Conservation (phyloP, 2,329 filamentous ascomycete genomes). For the Colletotrichum scovillei region DNA sequence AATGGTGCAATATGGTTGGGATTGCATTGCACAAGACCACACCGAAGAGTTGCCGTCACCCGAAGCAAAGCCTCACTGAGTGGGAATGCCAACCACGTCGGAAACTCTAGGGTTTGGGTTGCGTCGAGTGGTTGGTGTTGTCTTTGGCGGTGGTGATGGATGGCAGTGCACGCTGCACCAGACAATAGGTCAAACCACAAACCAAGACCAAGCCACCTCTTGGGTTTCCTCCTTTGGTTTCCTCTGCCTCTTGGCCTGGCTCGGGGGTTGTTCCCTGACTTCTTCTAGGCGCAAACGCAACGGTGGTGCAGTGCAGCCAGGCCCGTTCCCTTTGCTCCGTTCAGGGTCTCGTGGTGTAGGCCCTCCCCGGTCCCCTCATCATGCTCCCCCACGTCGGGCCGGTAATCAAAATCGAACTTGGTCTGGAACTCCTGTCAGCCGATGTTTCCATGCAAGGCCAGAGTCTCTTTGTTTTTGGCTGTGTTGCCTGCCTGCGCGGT, state of each 20-base stretch:
- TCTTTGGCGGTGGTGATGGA: not conserved
- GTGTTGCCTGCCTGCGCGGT: not conserved
- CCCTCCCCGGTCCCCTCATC: not conserved
- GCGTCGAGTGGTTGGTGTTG: not conserved
- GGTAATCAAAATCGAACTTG: slow-evolving; percentile 29
- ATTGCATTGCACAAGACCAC: not conserved
- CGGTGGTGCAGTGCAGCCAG: not conserved
- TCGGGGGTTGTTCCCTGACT: not conserved
- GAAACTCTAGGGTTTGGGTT: not conserved
- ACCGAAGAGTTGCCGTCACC: not conserved
- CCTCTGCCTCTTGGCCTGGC: not conserved
- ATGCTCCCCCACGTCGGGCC: slow-evolving; percentile 27
- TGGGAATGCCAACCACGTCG: not conserved
- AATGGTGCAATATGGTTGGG: not conserved
- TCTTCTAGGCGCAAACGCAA: not conserved
- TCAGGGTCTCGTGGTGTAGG: not conserved
- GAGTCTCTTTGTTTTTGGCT: not conserved
- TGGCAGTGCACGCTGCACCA: not conserved
- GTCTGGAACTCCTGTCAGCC: slow-evolving; percentile 32
- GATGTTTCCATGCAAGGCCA: slow-evolving; percentile 29
- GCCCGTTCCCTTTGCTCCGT: not conserved
- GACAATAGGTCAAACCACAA: not conserved
- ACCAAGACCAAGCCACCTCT: not conserved
- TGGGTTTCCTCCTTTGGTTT: not conserved
- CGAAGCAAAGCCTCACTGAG: not conserved